Percentiles rank a stretch among this genome's conserved stretches.
Conservation (phyloP, 768 basidiomycete genomes). For the Inosperma sp. region DNA sequence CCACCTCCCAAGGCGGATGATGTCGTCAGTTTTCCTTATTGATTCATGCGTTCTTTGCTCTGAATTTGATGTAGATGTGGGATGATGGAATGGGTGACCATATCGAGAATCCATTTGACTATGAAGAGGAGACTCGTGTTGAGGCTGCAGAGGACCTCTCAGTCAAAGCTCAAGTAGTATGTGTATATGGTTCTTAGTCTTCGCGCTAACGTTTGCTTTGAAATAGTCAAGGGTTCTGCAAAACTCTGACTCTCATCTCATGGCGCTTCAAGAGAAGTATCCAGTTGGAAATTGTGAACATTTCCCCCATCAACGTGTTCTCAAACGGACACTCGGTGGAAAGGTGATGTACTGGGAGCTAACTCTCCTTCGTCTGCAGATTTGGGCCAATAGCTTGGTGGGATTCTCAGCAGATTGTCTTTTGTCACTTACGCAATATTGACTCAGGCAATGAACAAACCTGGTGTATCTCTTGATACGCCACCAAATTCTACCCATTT, state of each 20-base stretch:
- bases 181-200: not conserved
- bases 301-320: constrained; percentile 1
- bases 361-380: constrained; percentile 1
- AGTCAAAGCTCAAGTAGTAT: not conserved
- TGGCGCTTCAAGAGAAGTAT: constrained; percentile 1
- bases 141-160: not conserved
- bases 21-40: not conserved
- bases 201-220: not conserved
- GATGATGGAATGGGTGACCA: constrained; percentile 1
- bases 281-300: not conserved
- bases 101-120: constrained; percentile 2
- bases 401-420: no score
- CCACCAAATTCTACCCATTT: not conserved
- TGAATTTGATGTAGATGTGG: not conserved
- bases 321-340: constrained; percentile 1
- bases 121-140: not conserved
- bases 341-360: constrained; percentile 5
- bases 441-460: not conserved
- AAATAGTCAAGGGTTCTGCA: not conserved
- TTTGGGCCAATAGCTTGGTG: constrained; percentile 5
- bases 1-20: no score
- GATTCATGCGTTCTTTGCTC: not conserved
- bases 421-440: no score
- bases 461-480: not conserved
- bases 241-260: not conserved